phyloP scores from a whole-genome alignment of 345 rosid species.

The Salix purpurea region DNA sequence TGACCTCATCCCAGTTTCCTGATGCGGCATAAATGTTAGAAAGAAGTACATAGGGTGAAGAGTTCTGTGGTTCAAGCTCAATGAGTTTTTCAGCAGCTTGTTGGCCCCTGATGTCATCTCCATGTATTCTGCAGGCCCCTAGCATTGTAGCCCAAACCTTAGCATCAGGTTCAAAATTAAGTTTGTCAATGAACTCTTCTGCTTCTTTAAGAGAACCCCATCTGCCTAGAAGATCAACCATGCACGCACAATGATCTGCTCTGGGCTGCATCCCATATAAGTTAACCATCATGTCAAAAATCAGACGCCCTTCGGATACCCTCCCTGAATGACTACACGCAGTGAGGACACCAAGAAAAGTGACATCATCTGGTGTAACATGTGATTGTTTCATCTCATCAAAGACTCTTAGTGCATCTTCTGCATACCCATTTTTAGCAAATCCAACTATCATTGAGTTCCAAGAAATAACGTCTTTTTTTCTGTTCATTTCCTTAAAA shows the following conservation, averaged over 20 bases:
- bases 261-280: conserved; percentile 57
- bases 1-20: conserved; percentile 75
- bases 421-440: conserved; percentile 89
- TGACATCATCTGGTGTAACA: conserved; percentile 70
- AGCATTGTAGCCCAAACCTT: conserved; percentile 86
- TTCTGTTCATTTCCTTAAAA: conserved; percentile 55
- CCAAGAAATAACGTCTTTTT: conserved; percentile 64
- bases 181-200: conserved; percentile 53
- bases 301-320: conserved; percentile 59
- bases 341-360: conserved; percentile 88
- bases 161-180: conserved; percentile 58
- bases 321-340: conserved; percentile 95
- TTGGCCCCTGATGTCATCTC: conserved; percentile 70
- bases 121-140: conserved; percentile 81
- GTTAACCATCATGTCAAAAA: conserved; percentile 63
- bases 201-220: conserved; percentile 90
- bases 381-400: conserved; percentile 53
- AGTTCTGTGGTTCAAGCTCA: conserved; percentile 66
- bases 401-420: conserved; percentile 62
- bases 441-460: conserved; percentile 87
- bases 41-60: conserved; percentile 76
- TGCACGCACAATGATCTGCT: conserved; percentile 78
- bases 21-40: conserved; percentile 81
- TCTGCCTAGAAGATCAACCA: conserved; percentile 92
- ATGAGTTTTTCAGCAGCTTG: conserved; percentile 70